Conservation (phyloP, 345 rosid genomes). For the Noccaea caerulescens region DNA sequence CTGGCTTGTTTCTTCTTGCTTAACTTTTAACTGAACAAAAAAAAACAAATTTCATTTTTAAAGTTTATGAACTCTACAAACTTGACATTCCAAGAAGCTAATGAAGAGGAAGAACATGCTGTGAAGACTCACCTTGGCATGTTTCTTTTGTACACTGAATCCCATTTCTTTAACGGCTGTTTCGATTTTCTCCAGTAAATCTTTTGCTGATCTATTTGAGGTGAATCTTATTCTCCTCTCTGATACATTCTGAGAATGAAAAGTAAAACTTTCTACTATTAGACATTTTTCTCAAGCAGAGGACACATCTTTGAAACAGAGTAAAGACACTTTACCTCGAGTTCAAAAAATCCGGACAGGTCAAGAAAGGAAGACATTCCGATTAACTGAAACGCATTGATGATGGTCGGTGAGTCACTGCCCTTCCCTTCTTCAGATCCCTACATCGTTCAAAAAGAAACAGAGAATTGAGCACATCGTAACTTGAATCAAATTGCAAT, state of each 20-base stretch:
- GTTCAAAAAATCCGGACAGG: conserved; percentile 90
- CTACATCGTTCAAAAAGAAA: conserved; percentile 43
- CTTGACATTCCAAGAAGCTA: not conserved
- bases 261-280: not conserved
- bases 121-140: conserved; percentile 64
- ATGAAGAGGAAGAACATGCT: conserved; percentile 1
- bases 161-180: conserved; percentile 77
- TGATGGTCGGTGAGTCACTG: conserved; percentile 59
- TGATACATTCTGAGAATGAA: conserved; percentile 65
- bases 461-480: conserved; percentile 26
- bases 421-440: conserved; percentile 54
- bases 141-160: conserved; percentile 75
- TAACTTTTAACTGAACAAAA: conserved; percentile 63
- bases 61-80: not conserved
- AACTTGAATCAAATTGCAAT: not conserved
- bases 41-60: not conserved
- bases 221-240: conserved; percentile 94
- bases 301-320: conserved; percentile 17
- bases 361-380: conserved; percentile 98
- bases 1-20: conserved; percentile 60
- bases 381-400: conserved; percentile 90
- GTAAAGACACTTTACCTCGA: conserved; percentile 59
- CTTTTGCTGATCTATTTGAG: conserved; percentile 70
- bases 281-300: conserved; percentile 20
- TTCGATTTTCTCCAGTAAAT: conserved; percentile 79